Base-by-base conservation (phyloP, 2,329 filamentous ascomycete species). In the Cadophora malorum region DNA sequence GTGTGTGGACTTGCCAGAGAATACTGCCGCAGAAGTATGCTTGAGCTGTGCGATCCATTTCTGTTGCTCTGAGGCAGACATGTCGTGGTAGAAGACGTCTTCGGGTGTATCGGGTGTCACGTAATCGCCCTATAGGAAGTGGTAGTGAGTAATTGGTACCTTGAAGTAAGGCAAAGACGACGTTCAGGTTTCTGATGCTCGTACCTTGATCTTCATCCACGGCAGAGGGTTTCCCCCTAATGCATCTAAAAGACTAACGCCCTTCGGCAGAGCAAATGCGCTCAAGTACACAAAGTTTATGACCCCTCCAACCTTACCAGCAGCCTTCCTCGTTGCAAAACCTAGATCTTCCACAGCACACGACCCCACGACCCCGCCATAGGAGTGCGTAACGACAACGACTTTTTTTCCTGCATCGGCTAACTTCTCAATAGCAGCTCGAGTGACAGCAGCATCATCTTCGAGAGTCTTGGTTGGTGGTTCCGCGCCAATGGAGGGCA, bases 351-450 rank as follows among this genome's bases (percentile, higher is more conserved):
- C 50, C 1, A 66, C 63, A 10, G 69, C 67, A 14, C 35, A 52
- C 14, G 60, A 59, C 1, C 72, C 75, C 1, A 79, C 69, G 0
- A 79, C 74, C 5, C 79, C 80, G 8, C 77, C 75, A 74, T 79
- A 81, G n/a, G 78, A 80, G 55, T 82, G 80, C 5, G 76, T 71
- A 12, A 80, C 65, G 3, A 81, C 71, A 1, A 81, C 66, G 10
- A 81, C 76, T 21, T 81, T 76, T 16, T 80, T 79, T 1, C 76
- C 76, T 3, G 50, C 72, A 47, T 80, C 78, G 21, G 80, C 80
- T 3, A 81, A 76, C 10, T 71, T 64, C 35, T 66, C 61, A 41
- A 63, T 63, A 14, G 31, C 61, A n/a, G 47, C 45, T 10, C 61
- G 41, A 38, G 50, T 50, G 31, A 35, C 12, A 25, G 61, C 31